Base-by-base conservation (phyloP, 352 stramenopile species). In the Phytophthora multivora region DNA sequence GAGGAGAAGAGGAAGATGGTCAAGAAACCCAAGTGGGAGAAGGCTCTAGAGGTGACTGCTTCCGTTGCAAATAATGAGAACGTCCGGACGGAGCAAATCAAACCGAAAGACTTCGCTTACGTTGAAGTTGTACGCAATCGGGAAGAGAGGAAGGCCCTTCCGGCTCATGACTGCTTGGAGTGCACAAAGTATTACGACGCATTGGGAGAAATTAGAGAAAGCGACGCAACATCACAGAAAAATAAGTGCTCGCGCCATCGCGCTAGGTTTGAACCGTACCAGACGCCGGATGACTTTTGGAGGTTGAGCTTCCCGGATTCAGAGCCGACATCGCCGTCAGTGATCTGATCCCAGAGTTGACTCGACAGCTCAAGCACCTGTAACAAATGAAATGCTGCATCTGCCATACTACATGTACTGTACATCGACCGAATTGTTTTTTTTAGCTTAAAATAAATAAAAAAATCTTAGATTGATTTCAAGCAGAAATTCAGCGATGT, bases 251-350 rank as follows among this genome's bases (percentile, higher is more conserved):
- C 86, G 26, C 81, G 86, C 7, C 86, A 95, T 62, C 86, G 86
- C 12, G 86, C 86, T 7, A 70, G 79, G 45, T 90, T 81, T 30
- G 71, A 91, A 46, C 83, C 80, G 19, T 89, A 90, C 59, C 67
- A 91, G 38, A 95, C 86, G n/a, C 86, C 86, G 6, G 83, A 95
- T 48, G 86, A 91, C 56, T 95, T 94, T 53, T 95, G 86, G 86
- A 73, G 83, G 19, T 63, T 95, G 15, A 95, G 78, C 51, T 95
- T 95, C 62, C 83, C 86, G 2, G 86, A 95, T 53, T 93, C 48
- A 33, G 57, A 58, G 15, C 23, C 46, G 21, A 63, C 21, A 31
- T 63, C 53, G 21, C 35, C 51, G 19, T 57, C 51, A 26, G 16
- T 71, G 33, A 57, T 57, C 2, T 55, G 28, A 62, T 35, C n/a